Evolutionary conservation across 331 rosid genomes (phyloP), one percentile per base, ranked within the genome.

Genomic region (Rosa hybrid): DNA sequence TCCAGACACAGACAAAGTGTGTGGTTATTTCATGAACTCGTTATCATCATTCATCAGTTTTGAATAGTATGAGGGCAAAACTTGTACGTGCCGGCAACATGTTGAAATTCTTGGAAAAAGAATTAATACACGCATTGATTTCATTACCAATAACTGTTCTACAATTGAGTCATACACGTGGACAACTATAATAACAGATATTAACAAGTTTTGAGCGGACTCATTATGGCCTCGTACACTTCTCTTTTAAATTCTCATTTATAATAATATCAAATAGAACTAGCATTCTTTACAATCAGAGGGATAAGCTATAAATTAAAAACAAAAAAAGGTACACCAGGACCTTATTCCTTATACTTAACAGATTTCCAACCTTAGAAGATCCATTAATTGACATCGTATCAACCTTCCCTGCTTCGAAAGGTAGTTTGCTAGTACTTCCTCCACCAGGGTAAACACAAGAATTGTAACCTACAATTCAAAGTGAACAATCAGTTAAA

Each of bases 401-500:
- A 30, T 21, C 13, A 13, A 60, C n/a, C 14, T 68, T 64, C 46
- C 20, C 45, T 38, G 71, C 72, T 46, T 56, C 73, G 39, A 11
- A 38, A 78, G 38, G 63, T 62, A 25, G 71, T 42, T 6, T 5
- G 74, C 53, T 49, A 42, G 50, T 70, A 79, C 84, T 78, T 41
- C 69, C 69, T 25, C 91, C 89, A 11, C 85, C 89, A 25, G 90
- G 81, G 63, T 86, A 88, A 23, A 45, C 38, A 83, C 91, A 88
- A 23, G 65, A 82, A 84, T 84, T 82, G 72, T 88, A 86, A 86
- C 91, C 91, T 88, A 63, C 74, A 77, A 48, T 8, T 77, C 75
- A 25, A 21, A 71, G 6, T 38, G 41, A 30, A 74, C 2, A 45
- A 76, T 49, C 48, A 38, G 39, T 7, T 42, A 16, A 62, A 53